Evolutionary conservation across 305 asterid genomes (phyloP).

Genomic region (Galium porrigens): DNA sequence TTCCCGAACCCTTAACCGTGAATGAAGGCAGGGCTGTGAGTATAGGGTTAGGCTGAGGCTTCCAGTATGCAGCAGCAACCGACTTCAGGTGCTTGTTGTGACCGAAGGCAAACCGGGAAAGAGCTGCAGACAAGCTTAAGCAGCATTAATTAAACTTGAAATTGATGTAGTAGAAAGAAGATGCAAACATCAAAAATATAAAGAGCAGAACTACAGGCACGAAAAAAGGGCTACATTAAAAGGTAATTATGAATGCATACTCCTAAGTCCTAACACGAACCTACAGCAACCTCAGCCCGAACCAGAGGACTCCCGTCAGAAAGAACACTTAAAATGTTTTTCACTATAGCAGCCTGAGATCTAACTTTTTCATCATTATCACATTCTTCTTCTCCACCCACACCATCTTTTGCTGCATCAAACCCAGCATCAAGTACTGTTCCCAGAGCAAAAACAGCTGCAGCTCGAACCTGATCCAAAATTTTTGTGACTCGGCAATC

Average conservation of each 20-base stretch:
- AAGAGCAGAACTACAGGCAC: not conserved
- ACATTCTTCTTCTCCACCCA: slow-evolving; percentile 58
- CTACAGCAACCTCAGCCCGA: slow-evolving; percentile 91
- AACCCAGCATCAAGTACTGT: slow-evolving; percentile 71
- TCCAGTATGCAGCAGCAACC: slow-evolving; percentile 80
- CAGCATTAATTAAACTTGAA: slow-evolving; percentile 1
- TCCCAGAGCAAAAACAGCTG: slow-evolving; percentile 89
- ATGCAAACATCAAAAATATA: not conserved
- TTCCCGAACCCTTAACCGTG: slow-evolving; percentile 51
- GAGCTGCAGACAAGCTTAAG: slow-evolving; percentile 45
- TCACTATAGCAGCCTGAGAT: slow-evolving; percentile 60
- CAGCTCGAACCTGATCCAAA: slow-evolving; percentile 72
- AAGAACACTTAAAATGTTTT: slow-evolving; percentile 60
- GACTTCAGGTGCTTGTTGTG: slow-evolving; percentile 82
- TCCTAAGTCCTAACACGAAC: slow-evolving; percentile 27
- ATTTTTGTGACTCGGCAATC: slow-evolving; percentile 15
- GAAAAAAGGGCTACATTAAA: not conserved
- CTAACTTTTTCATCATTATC: slow-evolving; percentile 84
- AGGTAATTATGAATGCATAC: slow-evolving; percentile 7
- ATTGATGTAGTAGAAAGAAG: not conserved
- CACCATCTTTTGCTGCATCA: slow-evolving; percentile 62
- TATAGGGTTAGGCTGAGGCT: slow-evolving; percentile 63
- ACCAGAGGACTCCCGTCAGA: slow-evolving; percentile 98
- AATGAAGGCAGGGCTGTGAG: slow-evolving; percentile 78
- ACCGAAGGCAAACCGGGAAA: slow-evolving; percentile 90